Evolutionary conservation across 805 yeast species (phyloP).

Genomic region (Candida gorgasii): DNA sequence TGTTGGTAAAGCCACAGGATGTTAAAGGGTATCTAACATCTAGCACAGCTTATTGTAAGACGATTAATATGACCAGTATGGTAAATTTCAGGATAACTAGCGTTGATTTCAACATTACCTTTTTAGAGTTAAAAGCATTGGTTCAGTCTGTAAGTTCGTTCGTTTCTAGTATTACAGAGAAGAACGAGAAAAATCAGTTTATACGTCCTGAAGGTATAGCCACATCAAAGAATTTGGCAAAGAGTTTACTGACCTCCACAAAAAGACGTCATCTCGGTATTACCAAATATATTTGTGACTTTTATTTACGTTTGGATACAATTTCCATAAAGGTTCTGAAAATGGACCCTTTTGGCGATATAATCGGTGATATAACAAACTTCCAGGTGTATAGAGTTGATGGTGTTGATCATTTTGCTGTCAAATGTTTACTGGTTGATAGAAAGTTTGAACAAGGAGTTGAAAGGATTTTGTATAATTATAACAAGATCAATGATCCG

Average conservation of each 20-base stretch:
- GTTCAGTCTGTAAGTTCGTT: too few species aligned
- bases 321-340: slow-evolving; percentile 17
- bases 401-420: slow-evolving; percentile 24
- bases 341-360: slow-evolving; percentile 29
- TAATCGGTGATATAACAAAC: slow-evolving; percentile 16
- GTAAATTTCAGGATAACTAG: slow-evolving; percentile 10
- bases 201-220: too few species aligned
- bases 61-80: slow-evolving; percentile 17
- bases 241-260: not conserved
- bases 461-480: slow-evolving; percentile 22
- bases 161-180: too few species aligned
- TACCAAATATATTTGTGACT: slow-evolving; percentile 39
- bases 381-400: slow-evolving; percentile 21
- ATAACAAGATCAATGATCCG: slow-evolving; percentile 17
- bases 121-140: too few species aligned
- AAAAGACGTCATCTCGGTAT: slow-evolving; percentile 1
- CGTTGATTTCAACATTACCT: too few species aligned
- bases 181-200: too few species aligned
- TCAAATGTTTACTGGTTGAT: slow-evolving; percentile 19
- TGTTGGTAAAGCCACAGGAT: slow-evolving; percentile 25
- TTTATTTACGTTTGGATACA: slow-evolving; percentile 27
- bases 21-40: slow-evolving; percentile 25
- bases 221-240: not conserved
- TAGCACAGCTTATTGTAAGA: slow-evolving; percentile 20
- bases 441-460: slow-evolving; percentile 15